Evolutionary conservation across 1,284 basidiomycete species (phyloP), one percentile per base, ranked within the genome.

Genomic region (Heterobasidion occidentale): DNA sequence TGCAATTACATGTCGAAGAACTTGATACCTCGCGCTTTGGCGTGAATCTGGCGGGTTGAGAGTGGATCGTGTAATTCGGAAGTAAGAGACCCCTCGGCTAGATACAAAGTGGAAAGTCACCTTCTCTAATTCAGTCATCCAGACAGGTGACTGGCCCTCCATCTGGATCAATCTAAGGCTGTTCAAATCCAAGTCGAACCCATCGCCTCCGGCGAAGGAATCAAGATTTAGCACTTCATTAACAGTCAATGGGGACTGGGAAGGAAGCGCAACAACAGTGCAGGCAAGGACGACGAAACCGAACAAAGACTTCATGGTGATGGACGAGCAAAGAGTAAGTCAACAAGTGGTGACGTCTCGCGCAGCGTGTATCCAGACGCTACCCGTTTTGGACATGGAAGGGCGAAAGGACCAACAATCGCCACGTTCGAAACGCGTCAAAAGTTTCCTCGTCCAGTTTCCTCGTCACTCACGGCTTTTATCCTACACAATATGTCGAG

Each of bases 101-200:
- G 53, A 19, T 35, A 57, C 58, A 59, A 51, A 51, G 47, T 51
- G 51, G 53, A 54, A 52, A 53, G 55, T 36, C 51, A 85, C 88
- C 84, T 92, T 95, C 63, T 94, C 84, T 36, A 88, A 73, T 70
- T 95, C 93, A 12, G 90, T 82, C 71, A 93, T 86, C 84, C 84
- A 88, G 36, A 85, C 77, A 19, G 89, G 87, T 11, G 75, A 71
- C 59, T 81, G 72, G 52, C 81, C 86, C 57, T 85, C 80, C 64
- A 92, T 76, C 68, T 92, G 83, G 52, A 95, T 83, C 51, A 94
- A 78, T 54, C 92, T 81, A 56, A 76, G 75, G 56, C 83, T 88
- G 60, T 79, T 74, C 55, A 94, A 75, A 71, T 93, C 85, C 57
- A 92, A 72, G 63, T 72, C 72, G 67, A 79, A 77, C 33, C 77